These are phyloP conservation scores for Thielaviopsis euricoi DNA, from an alignment of 2,329 filamentous ascomycete species.

Conservation along the genomic window DNA sequence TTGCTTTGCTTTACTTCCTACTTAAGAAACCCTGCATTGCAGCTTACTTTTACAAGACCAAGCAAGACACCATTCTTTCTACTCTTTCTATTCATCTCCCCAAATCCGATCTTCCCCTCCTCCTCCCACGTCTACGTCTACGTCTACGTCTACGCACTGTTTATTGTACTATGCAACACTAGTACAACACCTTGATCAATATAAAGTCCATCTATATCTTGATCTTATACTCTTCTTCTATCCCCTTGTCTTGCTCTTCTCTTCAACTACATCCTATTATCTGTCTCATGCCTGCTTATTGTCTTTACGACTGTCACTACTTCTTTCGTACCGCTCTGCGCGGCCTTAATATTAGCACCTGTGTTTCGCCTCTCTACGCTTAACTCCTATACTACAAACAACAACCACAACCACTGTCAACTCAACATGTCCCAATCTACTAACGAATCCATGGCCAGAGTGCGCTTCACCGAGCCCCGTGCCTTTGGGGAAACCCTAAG, in stretches of 20 bases:
- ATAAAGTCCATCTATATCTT: conserved; percentile 2
- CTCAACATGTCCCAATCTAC: conserved; percentile 1
- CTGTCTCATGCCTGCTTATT: conserved; percentile 60
- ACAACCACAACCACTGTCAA: background rate
- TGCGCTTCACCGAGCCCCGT: conserved; percentile 42
- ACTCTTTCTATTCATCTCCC: background rate
- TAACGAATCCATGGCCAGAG: conserved; percentile 21
- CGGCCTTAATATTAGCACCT: conserved; percentile 67
- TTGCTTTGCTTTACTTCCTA: no score
- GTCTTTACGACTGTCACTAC: conserved; percentile 76
- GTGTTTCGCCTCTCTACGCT: conserved; percentile 59
- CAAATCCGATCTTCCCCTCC: background rate
- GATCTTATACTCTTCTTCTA: background rate
- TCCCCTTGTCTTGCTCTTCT: background rate
- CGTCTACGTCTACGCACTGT: no score
- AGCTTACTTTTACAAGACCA: no score
- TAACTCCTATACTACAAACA: conserved; percentile 23
- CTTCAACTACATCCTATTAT: background rate
- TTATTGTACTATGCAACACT: no score
- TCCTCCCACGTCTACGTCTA: background rate
- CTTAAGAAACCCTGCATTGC: background rate
- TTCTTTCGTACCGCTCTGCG: conserved; percentile 83
- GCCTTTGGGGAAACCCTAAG: conserved; percentile 57
- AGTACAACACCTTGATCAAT: no score
- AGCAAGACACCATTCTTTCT: background rate